Percentiles rank a stretch among this genome's conserved stretches.
Conservation (phyloP, 306 rosid species). For the Cucurbita argyrosperma region DNA sequence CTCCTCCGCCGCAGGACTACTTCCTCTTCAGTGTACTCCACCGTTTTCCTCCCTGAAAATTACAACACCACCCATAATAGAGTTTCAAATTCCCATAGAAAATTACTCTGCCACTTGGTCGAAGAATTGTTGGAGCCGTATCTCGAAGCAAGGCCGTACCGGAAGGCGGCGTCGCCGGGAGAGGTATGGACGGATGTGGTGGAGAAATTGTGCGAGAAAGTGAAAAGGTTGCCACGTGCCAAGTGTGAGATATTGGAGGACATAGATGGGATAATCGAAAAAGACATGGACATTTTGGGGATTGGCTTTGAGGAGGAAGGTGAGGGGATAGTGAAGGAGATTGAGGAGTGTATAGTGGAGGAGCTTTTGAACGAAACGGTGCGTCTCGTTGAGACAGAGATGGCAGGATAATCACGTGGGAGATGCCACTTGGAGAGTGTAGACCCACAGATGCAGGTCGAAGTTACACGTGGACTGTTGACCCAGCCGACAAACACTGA, state of each 20-base stretch:
- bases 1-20: conserved; percentile 21
- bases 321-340: conserved; percentile 35
- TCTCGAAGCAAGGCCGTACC: not conserved
- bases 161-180: not conserved
- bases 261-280: conserved; percentile 48
- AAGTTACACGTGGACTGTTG: conserved; percentile 22
- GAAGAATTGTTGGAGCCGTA: conserved; percentile 39
- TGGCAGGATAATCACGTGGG: conserved; percentile 41
- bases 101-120: conserved; percentile 38
- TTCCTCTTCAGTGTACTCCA: conserved; percentile 25
- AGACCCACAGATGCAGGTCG: conserved; percentile 10
- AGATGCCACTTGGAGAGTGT: conserved; percentile 19
- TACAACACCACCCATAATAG: not conserved
- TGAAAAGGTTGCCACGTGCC: conserved; percentile 30
- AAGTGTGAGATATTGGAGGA: conserved; percentile 65
- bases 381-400: not conserved
- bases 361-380: conserved; percentile 55
- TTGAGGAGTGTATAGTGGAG: conserved; percentile 51
- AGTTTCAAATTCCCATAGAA: conserved; percentile 5
- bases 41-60: conserved; percentile 30
- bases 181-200: conserved; percentile 16
- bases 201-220: conserved; percentile 34
- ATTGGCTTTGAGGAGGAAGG: conserved; percentile 42
- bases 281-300: conserved; percentile 23
- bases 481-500: conserved; percentile 1